Conservation (phyloP, 352 stramenopile genomes). For the Phytophthora brassicae region DNA sequence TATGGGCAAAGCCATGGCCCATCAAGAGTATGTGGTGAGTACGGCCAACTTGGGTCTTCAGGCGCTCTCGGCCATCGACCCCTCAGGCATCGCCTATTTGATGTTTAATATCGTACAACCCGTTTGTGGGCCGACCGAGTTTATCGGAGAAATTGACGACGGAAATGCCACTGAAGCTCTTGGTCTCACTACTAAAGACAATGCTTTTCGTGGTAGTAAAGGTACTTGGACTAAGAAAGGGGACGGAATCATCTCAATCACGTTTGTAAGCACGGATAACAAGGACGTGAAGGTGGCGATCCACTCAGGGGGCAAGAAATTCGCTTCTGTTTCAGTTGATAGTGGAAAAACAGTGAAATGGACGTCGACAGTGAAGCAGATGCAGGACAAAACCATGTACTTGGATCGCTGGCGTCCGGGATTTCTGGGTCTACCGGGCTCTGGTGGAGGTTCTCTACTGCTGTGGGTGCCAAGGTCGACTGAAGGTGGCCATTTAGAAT, state of each 20-base stretch:
- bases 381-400: constrained; percentile 63
- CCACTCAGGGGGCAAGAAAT: constrained; percentile 40
- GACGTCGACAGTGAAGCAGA: constrained; percentile 34
- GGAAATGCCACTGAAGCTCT: constrained; percentile 36
- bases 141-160: constrained; percentile 62
- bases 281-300: constrained; percentile 52
- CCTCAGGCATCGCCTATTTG: constrained; percentile 47
- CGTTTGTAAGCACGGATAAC: constrained; percentile 46
- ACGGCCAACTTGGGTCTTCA: constrained; percentile 38
- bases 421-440: constrained; percentile 42
- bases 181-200: constrained; percentile 38
- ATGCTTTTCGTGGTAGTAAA: constrained; percentile 45
- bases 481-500: constrained; percentile 42
- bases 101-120: constrained; percentile 57
- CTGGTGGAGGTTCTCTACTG: constrained; percentile 47
- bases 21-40: constrained; percentile 39
- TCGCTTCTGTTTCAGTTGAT: constrained; percentile 37
- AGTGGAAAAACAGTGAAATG: constrained; percentile 41
- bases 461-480: constrained; percentile 53
- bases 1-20: constrained; percentile 38
- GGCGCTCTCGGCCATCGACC: constrained; percentile 38
- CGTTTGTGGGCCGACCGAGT: constrained; percentile 57
- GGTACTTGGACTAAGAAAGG: constrained; percentile 48
- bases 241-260: constrained; percentile 41
- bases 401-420: constrained; percentile 63